A percentile compares a stretch with the other conserved stretches of the same genome.
phyloP scores from a whole-genome alignment of 192 early-diverging fungal genomes.

The Funneliformis mosseae region DNA sequence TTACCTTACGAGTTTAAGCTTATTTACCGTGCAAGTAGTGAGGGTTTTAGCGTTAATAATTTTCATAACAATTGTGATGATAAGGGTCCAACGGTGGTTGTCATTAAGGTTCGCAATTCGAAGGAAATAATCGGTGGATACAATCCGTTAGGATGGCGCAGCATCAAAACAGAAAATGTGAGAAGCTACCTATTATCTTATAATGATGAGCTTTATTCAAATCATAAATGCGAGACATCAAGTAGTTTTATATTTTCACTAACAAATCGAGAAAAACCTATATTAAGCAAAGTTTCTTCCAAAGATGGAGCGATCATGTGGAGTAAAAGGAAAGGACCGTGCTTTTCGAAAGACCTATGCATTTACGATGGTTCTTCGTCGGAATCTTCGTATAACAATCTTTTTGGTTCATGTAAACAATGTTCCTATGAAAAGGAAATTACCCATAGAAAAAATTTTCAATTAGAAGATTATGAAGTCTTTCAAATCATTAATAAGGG shows the following conservation, averaged over 20 bases:
- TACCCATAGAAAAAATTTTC: background rate
- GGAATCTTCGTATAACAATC: background rate
- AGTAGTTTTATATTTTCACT: slow-evolving; percentile 1
- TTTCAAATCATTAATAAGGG: slow-evolving; percentile 1
- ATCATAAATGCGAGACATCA: background rate
- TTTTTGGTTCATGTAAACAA: background rate
- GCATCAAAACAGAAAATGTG: background rate
- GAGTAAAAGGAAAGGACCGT: slow-evolving; percentile 3
- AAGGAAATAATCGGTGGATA: background rate
- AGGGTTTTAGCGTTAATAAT: background rate
- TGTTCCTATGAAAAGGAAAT: background rate
- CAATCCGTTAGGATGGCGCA: background rate
- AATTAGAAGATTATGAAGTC: slow-evolving; percentile 16
- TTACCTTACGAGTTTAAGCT: background rate
- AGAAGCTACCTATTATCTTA: background rate
- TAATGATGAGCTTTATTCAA: background rate
- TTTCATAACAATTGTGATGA: background rate
- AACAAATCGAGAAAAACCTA: background rate
- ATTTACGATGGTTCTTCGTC: background rate
- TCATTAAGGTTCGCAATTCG: background rate
- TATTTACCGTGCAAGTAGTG: background rate
- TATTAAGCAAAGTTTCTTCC: background rate
- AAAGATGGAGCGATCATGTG: slow-evolving; percentile 14
- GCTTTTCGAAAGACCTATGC: background rate
- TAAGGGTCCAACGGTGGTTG: background rate